Percentiles rank a stretch among this genome's conserved stretches.
phyloP scores from a whole-genome alignment of 192 early-diverging fungal genomes.

The Pilaira anomala region DNA sequence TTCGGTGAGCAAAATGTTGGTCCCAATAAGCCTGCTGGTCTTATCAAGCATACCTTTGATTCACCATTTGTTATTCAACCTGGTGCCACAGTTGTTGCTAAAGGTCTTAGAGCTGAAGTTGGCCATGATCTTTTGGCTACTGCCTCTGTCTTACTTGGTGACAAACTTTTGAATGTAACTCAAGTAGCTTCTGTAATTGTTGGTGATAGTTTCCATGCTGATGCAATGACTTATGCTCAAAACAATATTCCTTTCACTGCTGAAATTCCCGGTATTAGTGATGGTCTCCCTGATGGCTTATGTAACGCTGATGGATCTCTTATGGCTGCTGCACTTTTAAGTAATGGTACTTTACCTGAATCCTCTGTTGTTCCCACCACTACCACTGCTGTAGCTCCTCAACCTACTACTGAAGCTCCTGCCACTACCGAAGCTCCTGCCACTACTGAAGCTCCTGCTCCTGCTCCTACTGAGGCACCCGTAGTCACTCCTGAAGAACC shows the following conservation, averaged over 20 bases:
- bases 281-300: background rate
- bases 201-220: constrained; percentile 18
- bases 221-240: constrained; percentile 25
- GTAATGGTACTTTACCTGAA: background rate
- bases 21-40: background rate
- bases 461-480: background rate
- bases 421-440: background rate
- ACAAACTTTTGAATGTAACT: constrained; percentile 8
- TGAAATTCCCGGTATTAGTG: background rate
- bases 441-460: background rate
- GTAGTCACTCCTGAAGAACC: background rate
- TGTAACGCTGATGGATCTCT: background rate
- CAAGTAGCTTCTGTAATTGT: constrained; percentile 23
- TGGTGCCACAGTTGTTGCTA: background rate
- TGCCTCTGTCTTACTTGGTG: background rate
- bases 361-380: background rate
- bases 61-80: constrained; percentile 6
- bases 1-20: background rate
- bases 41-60: background rate
- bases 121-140: background rate
- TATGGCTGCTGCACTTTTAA: background rate
- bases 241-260: constrained; percentile 16
- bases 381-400: background rate
- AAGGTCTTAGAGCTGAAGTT: background rate
- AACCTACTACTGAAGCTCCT: background rate